Percentiles rank a stretch among this genome's conserved stretches.
phyloP scores from a whole-genome alignment of 352 stramenopile species.

The Pythium aquatile region DNA sequence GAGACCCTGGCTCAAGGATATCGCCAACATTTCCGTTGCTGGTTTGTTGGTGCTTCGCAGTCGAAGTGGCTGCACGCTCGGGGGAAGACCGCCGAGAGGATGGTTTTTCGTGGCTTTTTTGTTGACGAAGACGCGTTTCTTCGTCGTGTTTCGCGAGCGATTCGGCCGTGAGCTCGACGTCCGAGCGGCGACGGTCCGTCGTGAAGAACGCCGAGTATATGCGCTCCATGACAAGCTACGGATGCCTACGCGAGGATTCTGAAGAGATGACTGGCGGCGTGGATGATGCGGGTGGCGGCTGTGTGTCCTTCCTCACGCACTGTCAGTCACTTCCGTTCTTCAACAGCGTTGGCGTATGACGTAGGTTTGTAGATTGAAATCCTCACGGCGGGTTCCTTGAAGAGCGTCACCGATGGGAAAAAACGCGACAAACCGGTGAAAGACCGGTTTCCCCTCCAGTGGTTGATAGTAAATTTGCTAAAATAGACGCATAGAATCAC shows the following conservation, averaged over 20 bases:
- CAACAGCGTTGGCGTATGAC: slow-evolving; percentile 7
- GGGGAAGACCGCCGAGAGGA: background rate
- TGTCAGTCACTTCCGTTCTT: background rate
- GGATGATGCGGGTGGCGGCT: background rate
- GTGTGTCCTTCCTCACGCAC: background rate
- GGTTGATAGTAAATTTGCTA: background rate
- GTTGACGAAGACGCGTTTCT: slow-evolving; percentile 21
- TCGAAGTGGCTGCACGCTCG: background rate
- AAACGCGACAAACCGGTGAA: background rate
- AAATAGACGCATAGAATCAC: background rate
- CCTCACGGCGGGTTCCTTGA: slow-evolving; percentile 2
- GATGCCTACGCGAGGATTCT: too few species aligned
- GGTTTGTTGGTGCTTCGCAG: background rate
- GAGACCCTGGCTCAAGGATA: slow-evolving; percentile 8
- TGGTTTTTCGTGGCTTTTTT: background rate
- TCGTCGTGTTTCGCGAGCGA: slow-evolving; percentile 70
- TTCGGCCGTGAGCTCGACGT: slow-evolving; percentile 52
- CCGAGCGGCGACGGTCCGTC: slow-evolving; percentile 37
- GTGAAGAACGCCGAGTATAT: slow-evolving; percentile 88
- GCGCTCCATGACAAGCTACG: slow-evolving; percentile 57
- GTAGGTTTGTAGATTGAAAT: slow-evolving; percentile 2
- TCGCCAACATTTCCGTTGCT: background rate
- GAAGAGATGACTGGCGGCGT: background rate
- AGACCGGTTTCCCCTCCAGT: background rate
- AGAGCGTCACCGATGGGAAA: slow-evolving; percentile 13